These are phyloP conservation scores for Lentinula aciculospora DNA, from an alignment of 768 basidiomycete species.

Conservation along the genomic window DNA sequence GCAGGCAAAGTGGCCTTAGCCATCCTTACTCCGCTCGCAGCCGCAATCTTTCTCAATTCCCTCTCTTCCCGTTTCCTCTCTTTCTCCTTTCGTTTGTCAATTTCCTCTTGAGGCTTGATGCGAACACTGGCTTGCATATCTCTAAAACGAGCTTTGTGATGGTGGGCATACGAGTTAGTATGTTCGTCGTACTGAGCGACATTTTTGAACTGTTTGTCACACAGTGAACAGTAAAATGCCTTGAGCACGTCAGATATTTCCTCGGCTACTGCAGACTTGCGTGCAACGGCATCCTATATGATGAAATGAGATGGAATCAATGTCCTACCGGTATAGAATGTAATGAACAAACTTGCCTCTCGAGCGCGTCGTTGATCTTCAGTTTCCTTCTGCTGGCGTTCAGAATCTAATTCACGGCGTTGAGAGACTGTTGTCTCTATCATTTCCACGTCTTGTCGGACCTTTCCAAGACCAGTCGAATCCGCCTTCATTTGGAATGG, in stretches of 20 bases:
- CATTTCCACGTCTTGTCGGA: constrained; percentile 74
- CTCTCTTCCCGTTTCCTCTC: constrained; percentile 83
- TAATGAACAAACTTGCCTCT: constrained; percentile 42
- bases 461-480: constrained; percentile 74
- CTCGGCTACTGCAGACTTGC: constrained; percentile 43
- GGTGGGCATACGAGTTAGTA: constrained; percentile 84
- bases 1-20: constrained; percentile 29
- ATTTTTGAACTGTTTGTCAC: constrained; percentile 84
- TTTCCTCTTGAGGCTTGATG: constrained; percentile 57
- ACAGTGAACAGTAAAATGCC: constrained; percentile 76
- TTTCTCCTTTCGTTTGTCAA: constrained; percentile 77
- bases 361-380: constrained; percentile 69
- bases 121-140: constrained; percentile 79
- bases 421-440: constrained; percentile 83
- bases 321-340: background rate
- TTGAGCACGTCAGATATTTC: constrained; percentile 66
- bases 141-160: constrained; percentile 75
- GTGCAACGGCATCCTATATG: constrained; percentile 55
- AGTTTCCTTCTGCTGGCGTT: constrained; percentile 74
- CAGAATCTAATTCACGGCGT: constrained; percentile 74
- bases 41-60: constrained; percentile 78
- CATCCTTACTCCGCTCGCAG: constrained; percentile 75
- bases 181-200: constrained; percentile 88
- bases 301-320: background rate
- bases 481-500: constrained; percentile 80